These are phyloP conservation scores for Parasitella parasitica DNA, from an alignment of 371 early-diverging fungal species.

Conservation along the genomic window DNA sequence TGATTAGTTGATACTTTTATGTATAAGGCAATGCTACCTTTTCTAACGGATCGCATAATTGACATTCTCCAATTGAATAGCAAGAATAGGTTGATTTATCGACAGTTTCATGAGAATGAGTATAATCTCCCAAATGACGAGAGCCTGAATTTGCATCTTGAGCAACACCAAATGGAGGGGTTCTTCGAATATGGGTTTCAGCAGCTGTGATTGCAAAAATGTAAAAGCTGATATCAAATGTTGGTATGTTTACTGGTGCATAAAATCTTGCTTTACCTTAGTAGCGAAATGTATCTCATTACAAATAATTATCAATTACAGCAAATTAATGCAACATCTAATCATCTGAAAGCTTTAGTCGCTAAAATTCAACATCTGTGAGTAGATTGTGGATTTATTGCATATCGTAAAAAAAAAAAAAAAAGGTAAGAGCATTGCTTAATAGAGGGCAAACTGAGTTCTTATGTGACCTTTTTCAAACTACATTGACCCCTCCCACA, in stretches of 20 bases:
- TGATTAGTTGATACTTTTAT: too few relatives aligned
- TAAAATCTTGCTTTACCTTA: too few relatives aligned
- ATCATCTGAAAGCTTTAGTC: too few relatives aligned
- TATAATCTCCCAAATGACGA: conserved; percentile 39
- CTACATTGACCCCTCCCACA: neutral
- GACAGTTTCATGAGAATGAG: conserved; percentile 46
- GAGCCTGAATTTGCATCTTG: neutral
- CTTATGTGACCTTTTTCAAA: neutral
- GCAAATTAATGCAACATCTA: too few relatives aligned
- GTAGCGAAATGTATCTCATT: too few relatives aligned
- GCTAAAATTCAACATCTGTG: too few relatives aligned
- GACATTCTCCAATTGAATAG: conserved; percentile 40
- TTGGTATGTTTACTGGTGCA: too few relatives aligned
- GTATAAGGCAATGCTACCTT: conserved; percentile 31
- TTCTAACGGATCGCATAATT: conserved; percentile 45
- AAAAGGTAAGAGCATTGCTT: neutral
- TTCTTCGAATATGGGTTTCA: conserved; percentile 14
- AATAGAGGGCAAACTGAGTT: neutral
- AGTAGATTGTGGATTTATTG: too few relatives aligned
- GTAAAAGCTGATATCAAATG: neutral
- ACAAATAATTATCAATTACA: too few relatives aligned
- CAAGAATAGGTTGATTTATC: conserved; percentile 43
- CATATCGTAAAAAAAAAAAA: neutral
- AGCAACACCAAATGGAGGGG: conserved; percentile 24
- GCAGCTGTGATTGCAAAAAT: conserved; percentile 1